phyloP scores from a whole-genome alignment of 2,329 filamentous ascomycete species.

The Alternaria panax region DNA sequence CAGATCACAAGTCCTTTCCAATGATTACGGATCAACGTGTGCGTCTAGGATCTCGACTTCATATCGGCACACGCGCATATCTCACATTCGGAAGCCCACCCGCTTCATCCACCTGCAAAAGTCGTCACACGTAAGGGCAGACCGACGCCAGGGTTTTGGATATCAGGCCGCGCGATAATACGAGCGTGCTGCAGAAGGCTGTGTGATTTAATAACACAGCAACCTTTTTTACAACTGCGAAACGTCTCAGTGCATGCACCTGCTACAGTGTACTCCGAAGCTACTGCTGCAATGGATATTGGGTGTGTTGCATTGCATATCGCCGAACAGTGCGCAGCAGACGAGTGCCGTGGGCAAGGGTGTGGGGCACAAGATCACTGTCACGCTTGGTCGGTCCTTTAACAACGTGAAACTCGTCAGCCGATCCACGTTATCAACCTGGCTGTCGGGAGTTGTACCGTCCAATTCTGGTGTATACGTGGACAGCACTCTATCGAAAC shows the following conservation, averaged over 20 bases:
- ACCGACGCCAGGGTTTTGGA: conserved; percentile 2
- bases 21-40: conserved; percentile 11
- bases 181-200: background rate
- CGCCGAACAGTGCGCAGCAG: conserved; percentile 11
- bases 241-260: conserved; percentile 19
- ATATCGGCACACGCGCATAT: conserved; percentile 15
- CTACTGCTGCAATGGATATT: conserved; percentile 33
- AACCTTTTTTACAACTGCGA: background rate
- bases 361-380: conserved; percentile 16
- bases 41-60: conserved; percentile 9
- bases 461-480: conserved; percentile 13
- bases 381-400: conserved; percentile 13
- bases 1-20: conserved; percentile 14
- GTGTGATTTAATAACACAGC: conserved; percentile 6
- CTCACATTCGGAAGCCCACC: conserved; percentile 14
- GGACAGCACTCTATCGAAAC: conserved; percentile 18
- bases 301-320: conserved; percentile 21
- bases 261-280: conserved; percentile 27
- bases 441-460: conserved; percentile 16
- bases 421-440: conserved; percentile 18
- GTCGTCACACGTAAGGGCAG: conserved; percentile 9
- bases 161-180: conserved; percentile 3
- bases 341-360: conserved; percentile 4
- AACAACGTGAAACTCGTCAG: conserved; percentile 14
- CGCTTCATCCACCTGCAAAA: conserved; percentile 12